Evolutionary conservation across 2,329 filamentous ascomycete genomes (phyloP).

Genomic region (Cladorrhinum sp.): DNA sequence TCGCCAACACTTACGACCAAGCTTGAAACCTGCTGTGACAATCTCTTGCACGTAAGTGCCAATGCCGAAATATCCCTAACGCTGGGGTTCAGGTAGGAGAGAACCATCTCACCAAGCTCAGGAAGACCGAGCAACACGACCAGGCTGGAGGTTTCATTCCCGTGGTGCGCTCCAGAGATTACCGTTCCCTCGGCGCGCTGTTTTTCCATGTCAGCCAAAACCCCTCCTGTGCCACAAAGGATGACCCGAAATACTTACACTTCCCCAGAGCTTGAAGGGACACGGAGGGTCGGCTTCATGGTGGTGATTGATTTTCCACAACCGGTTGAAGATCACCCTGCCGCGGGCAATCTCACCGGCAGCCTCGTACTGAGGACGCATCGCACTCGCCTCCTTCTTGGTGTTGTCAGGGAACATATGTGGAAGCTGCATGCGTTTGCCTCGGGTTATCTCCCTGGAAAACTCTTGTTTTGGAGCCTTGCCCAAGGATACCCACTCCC

Average conservation of each 20-base stretch:
- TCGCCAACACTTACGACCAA: not conserved
- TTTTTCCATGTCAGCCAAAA: not conserved
- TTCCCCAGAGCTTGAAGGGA: not conserved
- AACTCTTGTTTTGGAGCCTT: not conserved
- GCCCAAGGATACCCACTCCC: conserved; percentile 6
- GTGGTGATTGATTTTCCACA: not conserved
- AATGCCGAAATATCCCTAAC: conserved; percentile 20
- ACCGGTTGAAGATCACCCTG: not conserved
- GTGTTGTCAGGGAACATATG: not conserved
- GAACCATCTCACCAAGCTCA: conserved; percentile 12
- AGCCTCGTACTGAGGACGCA: not conserved
- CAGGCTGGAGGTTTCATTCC: not conserved
- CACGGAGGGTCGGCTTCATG: not conserved
- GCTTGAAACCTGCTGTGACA: no score
- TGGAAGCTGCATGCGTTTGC: not conserved
- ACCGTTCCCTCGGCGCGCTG: not conserved
- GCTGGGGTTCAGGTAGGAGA: conserved; percentile 10
- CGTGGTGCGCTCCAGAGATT: not conserved
- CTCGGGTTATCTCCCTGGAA: not conserved
- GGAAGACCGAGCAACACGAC: conserved; percentile 1
- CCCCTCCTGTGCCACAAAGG: not conserved
- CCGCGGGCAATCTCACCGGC: not conserved
- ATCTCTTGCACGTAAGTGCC: conserved; percentile 13
- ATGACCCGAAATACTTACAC: not conserved
- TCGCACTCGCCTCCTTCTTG: not conserved